Percentiles rank a stretch among this genome's conserved stretches.
Evolutionary conservation across 495 filamentous ascomycete species (phyloP).

Genomic region (Xylaria nigripes): DNA sequence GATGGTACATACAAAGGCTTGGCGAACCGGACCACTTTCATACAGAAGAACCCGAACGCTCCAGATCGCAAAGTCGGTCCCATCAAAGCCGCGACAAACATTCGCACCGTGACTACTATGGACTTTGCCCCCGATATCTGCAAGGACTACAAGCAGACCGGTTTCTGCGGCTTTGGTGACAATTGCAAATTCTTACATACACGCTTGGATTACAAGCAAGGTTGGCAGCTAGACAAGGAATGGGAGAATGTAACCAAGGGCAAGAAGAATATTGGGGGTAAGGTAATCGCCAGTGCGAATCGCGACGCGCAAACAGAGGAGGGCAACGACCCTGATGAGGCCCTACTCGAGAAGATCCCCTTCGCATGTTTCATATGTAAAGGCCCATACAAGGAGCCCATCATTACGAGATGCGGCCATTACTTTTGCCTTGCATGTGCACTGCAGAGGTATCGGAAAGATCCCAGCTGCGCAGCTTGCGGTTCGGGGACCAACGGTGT

Average conservation of each 20-base stretch:
- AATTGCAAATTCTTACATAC: conserved; percentile 84
- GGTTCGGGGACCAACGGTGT: conserved; percentile 77
- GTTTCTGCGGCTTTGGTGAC: conserved; percentile 74
- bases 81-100: conserved; percentile 80
- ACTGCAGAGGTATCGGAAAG: conserved; percentile 66
- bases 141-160: conserved; percentile 90
- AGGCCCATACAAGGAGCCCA: conserved; percentile 68
- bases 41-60: conserved; percentile 76
- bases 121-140: conserved; percentile 93
- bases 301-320: conserved; percentile 33
- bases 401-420: conserved; percentile 86
- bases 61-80: conserved; percentile 68
- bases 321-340: conserved; percentile 59
- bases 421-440: conserved; percentile 94
- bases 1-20: conserved; percentile 73
- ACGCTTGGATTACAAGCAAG: conserved; percentile 81
- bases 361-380: conserved; percentile 95
- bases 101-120: conserved; percentile 81
- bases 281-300: conserved; percentile 54
- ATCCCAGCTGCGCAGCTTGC: conserved; percentile 79
- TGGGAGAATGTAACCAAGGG: conserved; percentile 83
- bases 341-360: conserved; percentile 75
- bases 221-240: conserved; percentile 90
- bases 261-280: conserved; percentile 57
- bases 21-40: conserved; percentile 62